These are phyloP conservation scores for Prunus yedoensis DNA, from an alignment of 331 rosid genomes.

Conservation along the genomic window DNA sequence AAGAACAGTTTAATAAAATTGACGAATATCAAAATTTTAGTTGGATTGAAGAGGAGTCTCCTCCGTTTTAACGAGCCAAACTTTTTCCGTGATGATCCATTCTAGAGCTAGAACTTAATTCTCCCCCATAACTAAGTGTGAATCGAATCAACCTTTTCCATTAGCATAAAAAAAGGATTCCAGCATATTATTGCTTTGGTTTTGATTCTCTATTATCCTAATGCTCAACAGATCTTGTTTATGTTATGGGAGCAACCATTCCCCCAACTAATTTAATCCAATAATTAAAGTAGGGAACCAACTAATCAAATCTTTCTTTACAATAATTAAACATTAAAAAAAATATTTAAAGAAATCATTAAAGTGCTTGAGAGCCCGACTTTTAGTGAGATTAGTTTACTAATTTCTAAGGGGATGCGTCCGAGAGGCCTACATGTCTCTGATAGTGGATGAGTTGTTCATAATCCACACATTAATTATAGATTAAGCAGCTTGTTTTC, in stretches of 20 bases:
- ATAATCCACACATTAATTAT: not conserved
- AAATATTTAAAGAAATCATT: not conserved
- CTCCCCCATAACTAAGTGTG: not conserved
- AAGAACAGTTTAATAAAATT: too few relatives aligned
- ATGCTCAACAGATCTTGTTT: conserved; percentile 23
- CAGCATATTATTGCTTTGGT: not conserved
- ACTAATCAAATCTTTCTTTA: conserved; percentile 12
- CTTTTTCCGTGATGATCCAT: too few relatives aligned
- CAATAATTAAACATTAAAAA: not conserved
- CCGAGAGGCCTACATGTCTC: not conserved
- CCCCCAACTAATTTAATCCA: not conserved
- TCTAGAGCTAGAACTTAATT: not conserved
- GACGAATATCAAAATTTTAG: too few relatives aligned
- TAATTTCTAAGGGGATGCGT: conserved; percentile 11
- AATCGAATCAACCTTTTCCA: not conserved
- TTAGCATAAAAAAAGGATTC: not conserved
- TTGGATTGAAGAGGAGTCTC: too few relatives aligned
- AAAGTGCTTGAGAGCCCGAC: conserved; percentile 20
- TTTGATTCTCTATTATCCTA: conserved; percentile 2
- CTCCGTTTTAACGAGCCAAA: too few relatives aligned
- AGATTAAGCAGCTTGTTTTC: not conserved
- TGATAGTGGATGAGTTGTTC: conserved; percentile 2
- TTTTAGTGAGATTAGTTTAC: conserved; percentile 15
- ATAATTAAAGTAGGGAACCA: conserved; percentile 3
- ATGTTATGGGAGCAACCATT: conserved; percentile 31